Percentiles rank a stretch among this genome's conserved stretches.
These are phyloP conservation scores for Carex arenaria DNA, from an alignment of 202 grass and related monocot genomes.

Conservation along the genomic window DNA sequence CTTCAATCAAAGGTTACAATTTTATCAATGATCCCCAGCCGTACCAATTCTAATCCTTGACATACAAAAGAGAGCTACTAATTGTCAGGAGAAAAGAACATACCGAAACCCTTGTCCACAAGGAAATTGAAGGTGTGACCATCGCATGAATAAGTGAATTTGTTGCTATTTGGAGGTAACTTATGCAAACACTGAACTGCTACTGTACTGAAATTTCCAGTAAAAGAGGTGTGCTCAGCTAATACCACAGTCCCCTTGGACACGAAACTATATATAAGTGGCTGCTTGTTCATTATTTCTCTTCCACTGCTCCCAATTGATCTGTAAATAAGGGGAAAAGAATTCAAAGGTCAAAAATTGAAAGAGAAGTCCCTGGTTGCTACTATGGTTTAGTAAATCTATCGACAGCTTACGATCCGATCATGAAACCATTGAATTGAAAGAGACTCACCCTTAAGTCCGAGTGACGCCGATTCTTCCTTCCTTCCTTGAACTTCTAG, in stretches of 20 bases:
- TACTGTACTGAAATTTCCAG: constrained; percentile 94
- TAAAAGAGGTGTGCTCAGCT: constrained; percentile 90
- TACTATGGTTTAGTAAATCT: background rate
- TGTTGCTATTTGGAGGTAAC: constrained; percentile 66
- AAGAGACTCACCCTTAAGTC: background rate
- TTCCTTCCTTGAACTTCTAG: background rate
- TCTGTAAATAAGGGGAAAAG: constrained; percentile 13
- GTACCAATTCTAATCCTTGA: background rate
- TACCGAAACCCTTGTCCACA: constrained; percentile 69
- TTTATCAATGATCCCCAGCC: background rate
- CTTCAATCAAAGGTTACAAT: background rate
- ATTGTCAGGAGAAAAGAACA: background rate
- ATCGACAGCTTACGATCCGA: background rate
- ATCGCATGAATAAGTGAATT: constrained; percentile 91
- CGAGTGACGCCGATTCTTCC: background rate
- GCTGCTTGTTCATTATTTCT: constrained; percentile 60
- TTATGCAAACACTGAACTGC: constrained; percentile 96
- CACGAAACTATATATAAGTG: constrained; percentile 94
- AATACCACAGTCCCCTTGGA: constrained; percentile 85
- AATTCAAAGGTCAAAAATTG: background rate
- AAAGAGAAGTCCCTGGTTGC: background rate
- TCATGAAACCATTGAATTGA: background rate
- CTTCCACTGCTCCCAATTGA: constrained; percentile 2
- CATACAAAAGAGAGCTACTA: background rate
- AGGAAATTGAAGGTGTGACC: constrained; percentile 98